Conservation (phyloP, 768 basidiomycete genomes). For the Tephrocybe sp. region DNA sequence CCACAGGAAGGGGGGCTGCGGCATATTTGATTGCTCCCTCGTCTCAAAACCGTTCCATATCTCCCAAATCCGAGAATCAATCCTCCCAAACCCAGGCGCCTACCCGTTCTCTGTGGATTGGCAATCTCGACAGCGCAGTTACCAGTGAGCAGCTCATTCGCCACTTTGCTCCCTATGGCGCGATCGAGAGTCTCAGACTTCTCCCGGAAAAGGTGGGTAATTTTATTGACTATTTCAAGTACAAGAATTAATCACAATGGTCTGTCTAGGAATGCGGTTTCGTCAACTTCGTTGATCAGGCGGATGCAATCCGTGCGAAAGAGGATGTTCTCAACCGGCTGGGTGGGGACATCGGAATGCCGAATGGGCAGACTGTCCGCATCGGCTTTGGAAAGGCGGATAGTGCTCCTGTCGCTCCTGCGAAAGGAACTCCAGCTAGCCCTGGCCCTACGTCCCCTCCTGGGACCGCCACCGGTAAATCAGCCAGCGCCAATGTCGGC, state of each 20-base stretch:
- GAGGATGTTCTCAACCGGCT: constrained; percentile 96
- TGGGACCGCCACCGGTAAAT: constrained; percentile 44
- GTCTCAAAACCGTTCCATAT: constrained; percentile 71
- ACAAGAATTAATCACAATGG: constrained; percentile 1
- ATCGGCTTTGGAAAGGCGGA: constrained; percentile 99
- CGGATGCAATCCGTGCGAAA: constrained; percentile 95
- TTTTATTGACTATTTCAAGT: constrained; percentile 3
- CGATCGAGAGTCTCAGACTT: constrained; percentile 92
- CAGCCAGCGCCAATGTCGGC: constrained; percentile 44
- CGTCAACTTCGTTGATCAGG: constrained; percentile 95
- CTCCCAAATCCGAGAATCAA: constrained; percentile 74
- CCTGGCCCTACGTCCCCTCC: constrained; percentile 69
- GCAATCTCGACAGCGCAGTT: constrained; percentile 92
- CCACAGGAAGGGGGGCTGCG: constrained; percentile 47
- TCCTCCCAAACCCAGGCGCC: constrained; percentile 85
- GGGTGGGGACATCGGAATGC: constrained; percentile 91
- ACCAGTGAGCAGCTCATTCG: constrained; percentile 93
- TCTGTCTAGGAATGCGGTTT: constrained; percentile 88
- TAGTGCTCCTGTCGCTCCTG: constrained; percentile 88
- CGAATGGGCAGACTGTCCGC: constrained; percentile 92
- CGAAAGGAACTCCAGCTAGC: constrained; percentile 68
- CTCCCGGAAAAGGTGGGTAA: constrained; percentile 88
- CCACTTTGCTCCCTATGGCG: constrained; percentile 95
- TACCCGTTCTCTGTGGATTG: constrained; percentile 96
- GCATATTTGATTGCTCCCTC: constrained; percentile 71